These are phyloP conservation scores for Fennellomyces sp. DNA, from an alignment of 371 early-diverging fungal species.

Conservation along the genomic window DNA sequence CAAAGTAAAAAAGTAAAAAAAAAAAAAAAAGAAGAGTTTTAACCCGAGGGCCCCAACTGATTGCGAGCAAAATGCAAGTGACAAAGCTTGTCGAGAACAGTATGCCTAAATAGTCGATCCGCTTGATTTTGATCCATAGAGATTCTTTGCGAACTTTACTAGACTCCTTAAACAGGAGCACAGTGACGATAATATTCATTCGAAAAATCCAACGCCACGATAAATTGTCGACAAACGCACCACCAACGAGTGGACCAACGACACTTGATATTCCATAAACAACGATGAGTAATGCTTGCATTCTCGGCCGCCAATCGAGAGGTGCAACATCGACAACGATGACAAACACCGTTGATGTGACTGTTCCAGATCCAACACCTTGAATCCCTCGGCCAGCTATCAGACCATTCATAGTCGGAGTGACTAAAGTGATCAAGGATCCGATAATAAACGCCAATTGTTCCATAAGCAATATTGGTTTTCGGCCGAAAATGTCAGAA, in stretches of 20 bases:
- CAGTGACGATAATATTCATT: slow-evolving; percentile 49
- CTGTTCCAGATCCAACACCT: slow-evolving; percentile 72
- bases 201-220: slow-evolving; percentile 73
- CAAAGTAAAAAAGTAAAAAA: too few species aligned
- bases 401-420: slow-evolving; percentile 58
- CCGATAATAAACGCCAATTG: slow-evolving; percentile 51
- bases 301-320: slow-evolving; percentile 66
- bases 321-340: slow-evolving; percentile 78
- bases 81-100: slow-evolving; percentile 14
- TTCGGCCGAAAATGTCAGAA: slow-evolving; percentile 45
- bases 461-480: slow-evolving; percentile 46
- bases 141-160: slow-evolving; percentile 41
- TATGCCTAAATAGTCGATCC: slow-evolving; percentile 60
- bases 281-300: slow-evolving; percentile 58
- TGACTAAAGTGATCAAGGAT: slow-evolving; percentile 54
- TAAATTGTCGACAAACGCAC: slow-evolving; percentile 65
- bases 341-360: slow-evolving; percentile 69
- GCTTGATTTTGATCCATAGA: slow-evolving; percentile 52
- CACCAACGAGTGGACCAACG: slow-evolving; percentile 70
- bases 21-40: too few species aligned
- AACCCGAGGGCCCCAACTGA: slow-evolving; percentile 47
- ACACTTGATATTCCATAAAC: slow-evolving; percentile 72
- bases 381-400: slow-evolving; percentile 72
- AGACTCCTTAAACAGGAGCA: slow-evolving; percentile 50
- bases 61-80: slow-evolving; percentile 51